Base-by-base conservation (phyloP, 176 grass and related monocot species). In the Oryza coarctata region DNA sequence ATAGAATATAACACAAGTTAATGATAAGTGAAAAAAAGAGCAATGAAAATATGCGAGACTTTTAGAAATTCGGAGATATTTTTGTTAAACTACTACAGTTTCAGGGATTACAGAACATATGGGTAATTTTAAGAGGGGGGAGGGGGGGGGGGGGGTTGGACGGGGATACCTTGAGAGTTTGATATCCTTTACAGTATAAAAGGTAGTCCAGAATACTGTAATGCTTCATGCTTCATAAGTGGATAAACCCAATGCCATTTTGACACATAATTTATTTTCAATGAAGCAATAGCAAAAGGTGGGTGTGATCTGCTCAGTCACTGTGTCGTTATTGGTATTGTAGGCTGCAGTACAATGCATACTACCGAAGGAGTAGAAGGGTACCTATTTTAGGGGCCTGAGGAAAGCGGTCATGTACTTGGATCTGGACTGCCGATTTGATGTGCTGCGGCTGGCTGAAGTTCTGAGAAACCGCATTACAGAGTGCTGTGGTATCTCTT, bases 361-460 rank as follows among this genome's bases (percentile, higher is more conserved):
- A 78, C 74, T 98, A 9, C 95, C 90, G 1, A 89, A 93, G 82
- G 92, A 94, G 82, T 89, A 84, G 86, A 85, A 87, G 66, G 95
- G 95, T 45, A 71, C 88, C 57, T 91, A 87, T 78, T 88, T 93
- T 4, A 90, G 92, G 15, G 95, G 95, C 3, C 86, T 95, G 68
- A 87, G 92, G 30, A 92, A 82, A 55, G 71, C 80, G 4, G 89
- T 91, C 43, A 82, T 93, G 82, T 98, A 88, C 79, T 83, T 98
- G 17, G 93, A 98, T 71, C 75, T 98, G 28, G 93, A 95, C 58
- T 98, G 93, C 82, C 84, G 88, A 49, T 95, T 95, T 80, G 96
- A 98, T 80, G 92, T 95, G 82, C 55, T 93, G 61, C 90, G 93
- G 1, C 69, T 98, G 70, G 86, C 80, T 50, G 83, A 95, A 68